Conservation (phyloP, 2,329 filamentous ascomycete genomes). For the Colletotrichum plurivorum region DNA sequence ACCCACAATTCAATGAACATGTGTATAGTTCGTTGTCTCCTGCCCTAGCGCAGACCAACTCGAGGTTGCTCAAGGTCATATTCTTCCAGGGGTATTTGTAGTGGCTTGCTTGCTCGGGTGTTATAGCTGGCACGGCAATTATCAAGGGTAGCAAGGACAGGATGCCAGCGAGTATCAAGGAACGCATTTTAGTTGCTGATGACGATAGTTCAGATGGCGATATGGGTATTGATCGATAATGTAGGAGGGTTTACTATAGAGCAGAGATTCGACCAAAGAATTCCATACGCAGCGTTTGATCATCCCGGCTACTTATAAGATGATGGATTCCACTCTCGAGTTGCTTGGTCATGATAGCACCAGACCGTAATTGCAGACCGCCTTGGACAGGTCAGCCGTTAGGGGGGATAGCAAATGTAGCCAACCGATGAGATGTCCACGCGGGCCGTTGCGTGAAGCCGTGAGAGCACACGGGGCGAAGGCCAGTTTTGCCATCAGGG, state of each 20-base stretch:
- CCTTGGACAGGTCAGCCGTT: neutral
- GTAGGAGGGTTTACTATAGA: too few species aligned
- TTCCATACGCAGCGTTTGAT: neutral
- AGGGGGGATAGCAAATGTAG: slow-evolving; percentile 9
- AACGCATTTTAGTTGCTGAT: slow-evolving; percentile 19
- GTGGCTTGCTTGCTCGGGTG: slow-evolving; percentile 3
- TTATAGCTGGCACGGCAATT: slow-evolving; percentile 6
- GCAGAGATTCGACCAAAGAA: too few species aligned
- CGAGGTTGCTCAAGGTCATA: slow-evolving; percentile 37
- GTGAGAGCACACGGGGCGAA: slow-evolving; percentile 11
- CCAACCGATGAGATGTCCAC: slow-evolving; percentile 28
- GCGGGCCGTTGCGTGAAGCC: slow-evolving; percentile 32
- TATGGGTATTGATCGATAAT: neutral
- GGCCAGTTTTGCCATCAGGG: neutral
- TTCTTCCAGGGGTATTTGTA: slow-evolving; percentile 39
- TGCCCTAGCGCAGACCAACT: slow-evolving; percentile 15
- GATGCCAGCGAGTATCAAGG: neutral
- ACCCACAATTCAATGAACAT: slow-evolving; percentile 37
- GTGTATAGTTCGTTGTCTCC: slow-evolving; percentile 15
- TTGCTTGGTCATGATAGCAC: neutral
- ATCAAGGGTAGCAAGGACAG: slow-evolving; percentile 14
- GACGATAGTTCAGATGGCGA: neutral
- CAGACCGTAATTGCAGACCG: neutral
- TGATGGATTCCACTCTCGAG: neutral
- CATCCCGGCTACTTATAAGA: slow-evolving; percentile 9